Evolutionary conservation across 208 protist species (phyloP).

Genomic region (Leishmania mexicana): DNA sequence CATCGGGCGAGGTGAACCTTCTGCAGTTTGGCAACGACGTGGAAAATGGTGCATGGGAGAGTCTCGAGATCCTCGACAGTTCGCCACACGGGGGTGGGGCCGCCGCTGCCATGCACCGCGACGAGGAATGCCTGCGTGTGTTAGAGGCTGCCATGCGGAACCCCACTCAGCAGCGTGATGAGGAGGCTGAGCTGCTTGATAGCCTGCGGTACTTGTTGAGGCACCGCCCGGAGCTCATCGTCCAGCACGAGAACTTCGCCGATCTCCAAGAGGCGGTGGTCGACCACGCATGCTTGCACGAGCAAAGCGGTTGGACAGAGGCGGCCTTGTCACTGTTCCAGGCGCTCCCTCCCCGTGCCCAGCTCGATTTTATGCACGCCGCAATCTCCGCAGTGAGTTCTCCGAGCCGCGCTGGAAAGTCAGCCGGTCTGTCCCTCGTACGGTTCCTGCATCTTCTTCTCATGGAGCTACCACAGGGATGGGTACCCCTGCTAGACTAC

Average conservation of each 20-base stretch:
- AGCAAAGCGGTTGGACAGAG: conserved; percentile 7
- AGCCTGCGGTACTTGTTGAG: conserved; percentile 22
- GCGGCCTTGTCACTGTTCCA: conserved; percentile 24
- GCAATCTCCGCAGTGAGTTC: background rate
- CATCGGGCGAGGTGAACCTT: conserved; percentile 24
- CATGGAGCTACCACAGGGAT: conserved; percentile 33
- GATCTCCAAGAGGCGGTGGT: conserved; percentile 17
- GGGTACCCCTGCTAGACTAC: conserved; percentile 40
- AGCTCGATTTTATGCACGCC: conserved; percentile 26
- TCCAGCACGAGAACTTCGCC: conserved; percentile 11
- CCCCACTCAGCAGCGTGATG: background rate
- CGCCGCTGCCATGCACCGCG: conserved; percentile 10
- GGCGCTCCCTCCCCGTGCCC: conserved; percentile 11
- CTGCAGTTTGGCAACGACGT: conserved; percentile 20
- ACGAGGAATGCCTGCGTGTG: conserved; percentile 23
- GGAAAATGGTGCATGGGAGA: conserved; percentile 22
- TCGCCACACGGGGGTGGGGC: background rate
- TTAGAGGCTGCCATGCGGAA: background rate
- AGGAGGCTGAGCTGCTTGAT: conserved; percentile 6
- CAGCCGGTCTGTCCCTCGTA: conserved; percentile 6
- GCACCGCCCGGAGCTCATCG: conserved; percentile 25
- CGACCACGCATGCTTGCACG: conserved; percentile 1
- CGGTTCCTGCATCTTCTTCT: conserved; percentile 25
- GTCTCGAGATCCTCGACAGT: conserved; percentile 14
- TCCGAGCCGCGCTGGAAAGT: background rate